These are phyloP conservation scores for Vitis cinerea DNA, from an alignment of 164 flowering plant species.

Conservation along the genomic window DNA sequence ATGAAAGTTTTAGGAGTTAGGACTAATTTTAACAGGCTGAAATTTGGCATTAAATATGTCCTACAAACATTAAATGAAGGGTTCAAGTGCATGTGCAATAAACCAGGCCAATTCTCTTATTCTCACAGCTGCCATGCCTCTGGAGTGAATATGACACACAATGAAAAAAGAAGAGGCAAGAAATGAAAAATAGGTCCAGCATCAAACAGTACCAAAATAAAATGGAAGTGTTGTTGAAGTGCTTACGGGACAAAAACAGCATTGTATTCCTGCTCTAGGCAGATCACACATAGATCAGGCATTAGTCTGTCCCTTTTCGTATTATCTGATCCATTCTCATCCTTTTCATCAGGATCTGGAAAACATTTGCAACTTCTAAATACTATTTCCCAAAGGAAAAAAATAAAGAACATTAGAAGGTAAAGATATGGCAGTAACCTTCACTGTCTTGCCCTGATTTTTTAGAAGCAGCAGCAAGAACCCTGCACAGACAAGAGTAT, in stretches of 20 bases:
- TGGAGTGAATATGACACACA: neutral
- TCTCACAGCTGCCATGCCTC: no score
- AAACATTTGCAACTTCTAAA: constrained; percentile 4
- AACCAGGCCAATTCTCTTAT: no score
- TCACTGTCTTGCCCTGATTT: constrained; percentile 59
- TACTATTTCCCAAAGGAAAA: neutral
- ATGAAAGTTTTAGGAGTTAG: no score
- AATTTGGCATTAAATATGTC: no score
- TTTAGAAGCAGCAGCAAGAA: constrained; percentile 90
- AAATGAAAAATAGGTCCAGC: neutral
- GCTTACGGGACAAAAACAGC: constrained; percentile 97
- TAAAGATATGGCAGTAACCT: constrained; percentile 36
- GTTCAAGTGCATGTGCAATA: no score
- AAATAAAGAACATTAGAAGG: neutral
- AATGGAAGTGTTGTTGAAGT: constrained; percentile 7
- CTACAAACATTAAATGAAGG: no score
- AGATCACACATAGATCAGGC: constrained; percentile 93
- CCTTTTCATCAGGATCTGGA: constrained; percentile 42
- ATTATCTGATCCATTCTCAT: constrained; percentile 55
- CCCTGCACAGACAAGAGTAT: constrained; percentile 52
- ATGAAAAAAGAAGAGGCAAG: neutral
- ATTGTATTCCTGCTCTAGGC: constrained; percentile 90
- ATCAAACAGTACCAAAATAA: neutral
- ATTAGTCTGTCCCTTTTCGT: constrained; percentile 48
- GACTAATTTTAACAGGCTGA: no score